Evolutionary conservation across 345 rosid species (phyloP).

Genomic region (Citrus maxima): DNA sequence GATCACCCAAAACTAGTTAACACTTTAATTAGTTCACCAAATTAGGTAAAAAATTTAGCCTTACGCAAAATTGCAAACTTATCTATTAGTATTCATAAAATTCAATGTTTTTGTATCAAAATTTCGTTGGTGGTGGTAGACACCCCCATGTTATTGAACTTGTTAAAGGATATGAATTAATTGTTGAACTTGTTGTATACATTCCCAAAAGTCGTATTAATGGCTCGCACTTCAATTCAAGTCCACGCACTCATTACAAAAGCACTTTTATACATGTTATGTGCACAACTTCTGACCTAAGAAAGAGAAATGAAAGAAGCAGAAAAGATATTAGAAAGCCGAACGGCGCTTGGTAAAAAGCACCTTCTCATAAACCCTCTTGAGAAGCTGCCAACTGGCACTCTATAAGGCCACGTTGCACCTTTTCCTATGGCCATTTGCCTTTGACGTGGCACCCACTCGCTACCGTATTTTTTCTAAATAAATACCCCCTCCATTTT

Average conservation of each 20-base stretch:
- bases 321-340: not conserved
- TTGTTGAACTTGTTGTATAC: too few species aligned
- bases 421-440: constrained; percentile 16
- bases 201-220: not conserved
- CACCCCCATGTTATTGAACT: not conserved
- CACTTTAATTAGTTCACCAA: not conserved
- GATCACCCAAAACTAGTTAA: too few species aligned
- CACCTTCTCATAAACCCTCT: constrained; percentile 9
- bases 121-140: not conserved
- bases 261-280: not conserved
- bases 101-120: not conserved
- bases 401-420: constrained; percentile 45
- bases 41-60: not conserved
- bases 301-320: not conserved
- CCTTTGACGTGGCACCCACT: constrained; percentile 61
- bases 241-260: not conserved
- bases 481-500: constrained; percentile 35
- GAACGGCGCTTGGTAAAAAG: constrained; percentile 21
- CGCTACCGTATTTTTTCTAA: constrained; percentile 18
- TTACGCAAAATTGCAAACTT: not conserved
- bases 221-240: not conserved
- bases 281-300: not conserved
- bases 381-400: constrained; percentile 41
- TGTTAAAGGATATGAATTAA: too few species aligned
- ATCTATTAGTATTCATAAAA: not conserved